Evolutionary conservation across 108 stramenopile genomes (phyloP), one percentile per base, ranked within the genome.

Genomic region (Nannochloropsis oceanica): DNA sequence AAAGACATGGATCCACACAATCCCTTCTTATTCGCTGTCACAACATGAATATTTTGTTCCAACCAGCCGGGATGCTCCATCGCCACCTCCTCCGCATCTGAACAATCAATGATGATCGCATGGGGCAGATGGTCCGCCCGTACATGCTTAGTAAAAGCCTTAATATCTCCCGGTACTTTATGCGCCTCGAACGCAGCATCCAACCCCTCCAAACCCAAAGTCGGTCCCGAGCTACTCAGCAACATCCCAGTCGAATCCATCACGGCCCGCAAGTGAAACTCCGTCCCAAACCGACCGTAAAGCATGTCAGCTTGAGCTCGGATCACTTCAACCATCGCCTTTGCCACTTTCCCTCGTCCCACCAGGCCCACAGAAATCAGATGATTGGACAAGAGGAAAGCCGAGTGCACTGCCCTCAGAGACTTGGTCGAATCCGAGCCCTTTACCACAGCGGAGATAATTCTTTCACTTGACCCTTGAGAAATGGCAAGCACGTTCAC

Each of bases 401-500:
- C 94, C 7, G 95, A 94, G 87, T 95, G 94, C 12, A 94, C 92
- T 12, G 94, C 94, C 82, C 95, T 92, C 25, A 96, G 87, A 20
- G 95, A 95, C 44, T 94, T 92, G 8, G 95, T 93, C 13, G 93
- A 90, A 79, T 95, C 92, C 12, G 27, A 27, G 24, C 85, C 80
- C 13, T 84, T 22, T 13, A 96, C 94, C 25, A 95, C 94, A 44
- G 93, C 93, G 18, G 93, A 93, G 84, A 96, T 95, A 80, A 95
- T 95, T 12, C 95, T 89, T 89, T 95, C 96, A 25, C 89, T 90
- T 26, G 80, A 88, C 25, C 89, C 90, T 88, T 90, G 90, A 0
- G 95, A 90, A 83, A 95, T 94, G 46, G 94, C 94, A 27, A 95
- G 84, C 20, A 96, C 87, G 84, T 95, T 95, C 89, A 96, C 94